A percentile compares a stretch with the other conserved stretches of the same genome.
phyloP scores from a whole-genome alignment of 1,284 basidiomycete genomes.

The Cystobasidium pallidum region DNA sequence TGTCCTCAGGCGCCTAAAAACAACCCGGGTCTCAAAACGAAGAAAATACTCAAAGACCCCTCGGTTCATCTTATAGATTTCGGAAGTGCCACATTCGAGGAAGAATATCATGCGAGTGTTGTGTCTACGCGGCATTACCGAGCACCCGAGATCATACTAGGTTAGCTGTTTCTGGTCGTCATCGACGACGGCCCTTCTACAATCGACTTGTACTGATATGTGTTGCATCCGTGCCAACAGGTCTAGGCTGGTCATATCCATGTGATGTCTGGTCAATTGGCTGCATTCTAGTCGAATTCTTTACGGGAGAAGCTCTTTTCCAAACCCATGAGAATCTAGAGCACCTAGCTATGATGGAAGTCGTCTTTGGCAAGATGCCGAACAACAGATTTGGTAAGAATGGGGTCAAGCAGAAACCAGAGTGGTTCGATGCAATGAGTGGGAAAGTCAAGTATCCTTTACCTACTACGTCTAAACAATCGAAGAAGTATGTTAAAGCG shows the following conservation, averaged over 20 bases:
- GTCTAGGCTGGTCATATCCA: slow-evolving; percentile 96
- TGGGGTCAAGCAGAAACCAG: slow-evolving; percentile 67
- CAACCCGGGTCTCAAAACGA: slow-evolving; percentile 37
- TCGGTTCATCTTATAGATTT: slow-evolving; percentile 98
- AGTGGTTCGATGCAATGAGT: slow-evolving; percentile 82
- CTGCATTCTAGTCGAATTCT: slow-evolving; percentile 98
- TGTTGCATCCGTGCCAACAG: slow-evolving; percentile 58
- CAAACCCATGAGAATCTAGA: slow-evolving; percentile 99
- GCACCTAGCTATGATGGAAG: slow-evolving; percentile 99
- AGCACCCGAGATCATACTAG: slow-evolving; percentile 97
- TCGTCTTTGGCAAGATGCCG: slow-evolving; percentile 96
- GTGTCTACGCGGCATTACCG: slow-evolving; percentile 98
- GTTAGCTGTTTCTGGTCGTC: slow-evolving; percentile 66
- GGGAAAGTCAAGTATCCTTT: slow-evolving; percentile 89
- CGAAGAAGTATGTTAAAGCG: slow-evolving; percentile 88
- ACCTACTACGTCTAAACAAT: slow-evolving; percentile 79
- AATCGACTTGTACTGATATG: too few relatives aligned
- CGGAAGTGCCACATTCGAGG: slow-evolving; percentile 95
- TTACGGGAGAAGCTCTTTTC: slow-evolving; percentile 94
- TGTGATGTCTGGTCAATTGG: slow-evolving; percentile 99
- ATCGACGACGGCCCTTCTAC: too few relatives aligned
- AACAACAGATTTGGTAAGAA: slow-evolving; percentile 66
- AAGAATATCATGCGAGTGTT: slow-evolving; percentile 97
- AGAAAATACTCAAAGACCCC: slow-evolving; percentile 73
- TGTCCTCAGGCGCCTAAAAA: slow-evolving; percentile 25